Evolutionary conservation across 2,329 filamentous ascomycete genomes (phyloP).

Genomic region (Ascochyta pisi): DNA sequence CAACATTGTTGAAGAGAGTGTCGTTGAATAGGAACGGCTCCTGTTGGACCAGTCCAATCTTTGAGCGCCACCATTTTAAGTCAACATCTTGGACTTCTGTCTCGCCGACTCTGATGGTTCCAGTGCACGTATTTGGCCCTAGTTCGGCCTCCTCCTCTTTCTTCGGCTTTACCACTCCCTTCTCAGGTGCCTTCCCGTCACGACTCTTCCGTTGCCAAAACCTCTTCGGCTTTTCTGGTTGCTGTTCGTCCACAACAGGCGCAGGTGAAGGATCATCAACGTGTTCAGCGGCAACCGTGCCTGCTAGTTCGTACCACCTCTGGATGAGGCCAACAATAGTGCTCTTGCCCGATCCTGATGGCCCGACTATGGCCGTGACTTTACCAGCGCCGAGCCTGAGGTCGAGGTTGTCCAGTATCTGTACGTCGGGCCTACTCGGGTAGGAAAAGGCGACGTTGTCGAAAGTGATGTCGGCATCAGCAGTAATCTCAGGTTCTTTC

Average conservation of each 20-base stretch:
- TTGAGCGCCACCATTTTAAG: slow-evolving; percentile 54
- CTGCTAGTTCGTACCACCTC: slow-evolving; percentile 70
- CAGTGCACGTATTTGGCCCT: slow-evolving; percentile 44
- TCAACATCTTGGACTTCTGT: slow-evolving; percentile 42
- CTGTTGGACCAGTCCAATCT: slow-evolving; percentile 54
- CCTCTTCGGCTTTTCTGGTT: slow-evolving; percentile 22
- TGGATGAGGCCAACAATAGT: slow-evolving; percentile 76
- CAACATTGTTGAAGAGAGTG: slow-evolving; percentile 50
- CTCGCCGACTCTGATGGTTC: slow-evolving; percentile 38
- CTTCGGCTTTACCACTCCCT: slow-evolving; percentile 5
- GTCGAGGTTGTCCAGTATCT: slow-evolving; percentile 66
- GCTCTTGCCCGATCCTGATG: slow-evolving; percentile 76
- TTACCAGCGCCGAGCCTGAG: slow-evolving; percentile 68
- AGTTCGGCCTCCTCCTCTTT: slow-evolving; percentile 27
- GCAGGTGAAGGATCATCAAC: slow-evolving; percentile 3
- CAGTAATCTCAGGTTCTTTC: slow-evolving; percentile 45
- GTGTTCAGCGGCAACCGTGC: slow-evolving; percentile 26
- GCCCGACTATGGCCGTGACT: slow-evolving; percentile 75
- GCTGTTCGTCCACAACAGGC: slow-evolving; percentile 2
- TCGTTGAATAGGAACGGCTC: slow-evolving; percentile 52
- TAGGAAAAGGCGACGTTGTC: slow-evolving; percentile 48
- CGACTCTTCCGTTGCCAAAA: slow-evolving; percentile 15
- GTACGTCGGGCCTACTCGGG: slow-evolving; percentile 63
- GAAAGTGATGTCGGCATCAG: slow-evolving; percentile 45
- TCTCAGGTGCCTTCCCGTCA: neutral